Conservation (phyloP, 2,329 filamentous ascomycete species). For the Diaporthe caulivora region DNA sequence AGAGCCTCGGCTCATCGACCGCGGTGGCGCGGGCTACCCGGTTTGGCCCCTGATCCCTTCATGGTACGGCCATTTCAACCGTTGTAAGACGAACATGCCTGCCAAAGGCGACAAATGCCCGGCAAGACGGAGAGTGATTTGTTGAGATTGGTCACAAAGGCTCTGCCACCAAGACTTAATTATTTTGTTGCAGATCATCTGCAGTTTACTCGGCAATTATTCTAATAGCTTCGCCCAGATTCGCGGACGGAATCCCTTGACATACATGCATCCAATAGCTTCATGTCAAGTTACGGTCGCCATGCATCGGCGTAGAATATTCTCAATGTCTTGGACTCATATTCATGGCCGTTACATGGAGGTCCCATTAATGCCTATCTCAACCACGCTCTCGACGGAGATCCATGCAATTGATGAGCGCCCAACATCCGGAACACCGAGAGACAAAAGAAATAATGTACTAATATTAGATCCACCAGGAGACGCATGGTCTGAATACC, state of each 20-base stretch:
- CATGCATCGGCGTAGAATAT: not conserved
- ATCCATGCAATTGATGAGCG: constrained; percentile 5
- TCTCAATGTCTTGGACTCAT: not conserved
- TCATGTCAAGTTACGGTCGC: not conserved
- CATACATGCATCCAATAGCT: not conserved
- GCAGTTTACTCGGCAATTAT: not conserved
- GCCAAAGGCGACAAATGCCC: not conserved
- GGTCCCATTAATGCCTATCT: constrained; percentile 3
- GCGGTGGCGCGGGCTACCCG: constrained; percentile 13
- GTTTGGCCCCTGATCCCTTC: constrained; percentile 12
- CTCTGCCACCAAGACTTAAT: not conserved
- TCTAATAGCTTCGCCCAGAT: too few species aligned
- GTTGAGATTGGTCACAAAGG: not conserved
- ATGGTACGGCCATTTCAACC: not conserved
- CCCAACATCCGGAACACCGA: constrained; percentile 7
- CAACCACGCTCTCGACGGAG: too few species aligned
- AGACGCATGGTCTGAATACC: not conserved
- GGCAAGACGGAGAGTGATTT: not conserved
- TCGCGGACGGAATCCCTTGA: not conserved
- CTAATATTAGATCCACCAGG: not conserved
- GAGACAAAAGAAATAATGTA: constrained; percentile 2
- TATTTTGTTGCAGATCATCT: not conserved
- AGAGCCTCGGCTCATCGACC: constrained; percentile 27
- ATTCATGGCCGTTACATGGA: not conserved
- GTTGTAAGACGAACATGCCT: not conserved